Percentiles rank a stretch among this genome's conserved stretches.
Evolutionary conservation across 1,284 basidiomycete genomes (phyloP).

Genomic region (Ustilago esculenta): DNA sequence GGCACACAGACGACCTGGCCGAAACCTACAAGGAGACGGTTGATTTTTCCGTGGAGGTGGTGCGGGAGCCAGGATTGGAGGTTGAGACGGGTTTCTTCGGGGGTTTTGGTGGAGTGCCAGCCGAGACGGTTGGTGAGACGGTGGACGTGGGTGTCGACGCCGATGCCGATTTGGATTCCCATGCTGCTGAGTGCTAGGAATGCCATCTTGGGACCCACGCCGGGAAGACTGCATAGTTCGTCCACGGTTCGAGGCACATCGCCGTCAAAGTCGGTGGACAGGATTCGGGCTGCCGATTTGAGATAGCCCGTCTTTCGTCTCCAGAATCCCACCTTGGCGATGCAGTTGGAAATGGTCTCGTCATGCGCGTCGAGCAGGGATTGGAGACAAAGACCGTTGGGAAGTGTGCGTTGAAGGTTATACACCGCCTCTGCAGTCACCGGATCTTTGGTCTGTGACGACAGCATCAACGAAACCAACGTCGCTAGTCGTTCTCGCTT

Average conservation of each 20-base stretch:
- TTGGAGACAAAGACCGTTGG: constrained; percentile 80
- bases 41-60: constrained; percentile 55
- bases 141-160: constrained; percentile 95
- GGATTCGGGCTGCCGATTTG: constrained; percentile 45
- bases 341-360: constrained; percentile 75
- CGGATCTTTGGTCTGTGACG: constrained; percentile 80
- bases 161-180: constrained; percentile 92
- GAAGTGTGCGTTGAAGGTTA: constrained; percentile 78
- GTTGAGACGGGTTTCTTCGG: constrained; percentile 77
- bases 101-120: constrained; percentile 89
- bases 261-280: constrained; percentile 46
- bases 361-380: constrained; percentile 76
- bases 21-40: constrained; percentile 64
- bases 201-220: constrained; percentile 67
- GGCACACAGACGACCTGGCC: constrained; percentile 85
- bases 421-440: constrained; percentile 80
- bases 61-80: constrained; percentile 63
- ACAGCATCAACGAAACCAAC: constrained; percentile 92
- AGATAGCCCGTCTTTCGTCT: constrained; percentile 77
- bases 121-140: constrained; percentile 89
- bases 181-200: constrained; percentile 77
- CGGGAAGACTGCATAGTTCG: constrained; percentile 58
- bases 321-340: constrained; percentile 93
- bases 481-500: constrained; percentile 83
- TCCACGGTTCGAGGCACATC: constrained; percentile 60